Evolutionary conservation across 106 monocot genomes (phyloP).

Genomic region (Dendrobium catenatum): DNA sequence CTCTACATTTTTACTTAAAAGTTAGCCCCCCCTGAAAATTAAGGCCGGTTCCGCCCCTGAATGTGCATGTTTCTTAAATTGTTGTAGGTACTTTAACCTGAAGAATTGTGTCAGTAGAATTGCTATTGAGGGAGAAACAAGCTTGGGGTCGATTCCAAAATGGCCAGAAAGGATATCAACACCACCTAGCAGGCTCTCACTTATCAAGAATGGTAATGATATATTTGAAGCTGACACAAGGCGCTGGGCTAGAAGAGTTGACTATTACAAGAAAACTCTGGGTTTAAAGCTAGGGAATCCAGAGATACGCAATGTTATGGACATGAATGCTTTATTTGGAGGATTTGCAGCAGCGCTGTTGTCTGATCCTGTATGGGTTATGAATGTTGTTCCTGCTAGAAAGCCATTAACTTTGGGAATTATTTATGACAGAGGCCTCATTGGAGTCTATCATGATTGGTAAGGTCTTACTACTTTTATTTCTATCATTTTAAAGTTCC

Average conservation of each 20-base stretch:
- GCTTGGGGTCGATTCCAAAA: conserved; percentile 49
- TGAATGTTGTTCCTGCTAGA: conserved; percentile 83
- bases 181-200: conserved; percentile 49
- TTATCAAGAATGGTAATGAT: conserved; percentile 52
- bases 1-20: too few species aligned
- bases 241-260: conserved; percentile 64
- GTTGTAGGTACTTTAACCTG: conserved; percentile 71
- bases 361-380: conserved; percentile 79
- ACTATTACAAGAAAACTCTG: conserved; percentile 68
- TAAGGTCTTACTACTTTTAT: conserved; percentile 17
- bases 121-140: conserved; percentile 21
- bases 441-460: conserved; percentile 96
- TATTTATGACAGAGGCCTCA: conserved; percentile 85
- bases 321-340: conserved; percentile 96
- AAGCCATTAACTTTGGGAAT: conserved; percentile 72
- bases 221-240: conserved; percentile 69
- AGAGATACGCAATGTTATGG: conserved; percentile 76
- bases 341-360: conserved; percentile 78
- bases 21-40: too few species aligned
- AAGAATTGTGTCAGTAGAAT: conserved; percentile 62
- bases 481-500: background rate
- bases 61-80: conserved; percentile 2
- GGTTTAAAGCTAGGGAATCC: conserved; percentile 63
- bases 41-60: background rate
- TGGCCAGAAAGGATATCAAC: conserved; percentile 72